phyloP scores from a whole-genome alignment of 1,284 basidiomycete genomes.

The Thecaphora frezii region DNA sequence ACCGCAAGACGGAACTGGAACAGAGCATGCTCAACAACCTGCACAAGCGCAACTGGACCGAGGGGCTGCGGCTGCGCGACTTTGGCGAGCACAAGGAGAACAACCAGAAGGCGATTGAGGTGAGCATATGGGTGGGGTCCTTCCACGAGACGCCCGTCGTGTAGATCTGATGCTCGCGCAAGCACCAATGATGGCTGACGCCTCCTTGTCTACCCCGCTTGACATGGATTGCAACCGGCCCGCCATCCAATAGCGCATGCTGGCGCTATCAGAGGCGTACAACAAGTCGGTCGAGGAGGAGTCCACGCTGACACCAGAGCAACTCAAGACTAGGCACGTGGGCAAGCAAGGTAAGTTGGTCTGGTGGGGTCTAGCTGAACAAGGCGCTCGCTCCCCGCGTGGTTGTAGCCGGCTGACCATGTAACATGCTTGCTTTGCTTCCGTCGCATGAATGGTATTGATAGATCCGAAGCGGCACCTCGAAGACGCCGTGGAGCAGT shows the following conservation, averaged over 20 bases:
- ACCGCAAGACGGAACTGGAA: constrained; percentile 58
- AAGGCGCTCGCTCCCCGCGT: too few relatives aligned
- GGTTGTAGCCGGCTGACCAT: too few relatives aligned
- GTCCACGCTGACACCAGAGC: constrained; percentile 47
- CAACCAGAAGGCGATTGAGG: constrained; percentile 54
- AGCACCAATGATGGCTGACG: too few relatives aligned
- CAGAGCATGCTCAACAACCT: constrained; percentile 59
- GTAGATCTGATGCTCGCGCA: not conserved
- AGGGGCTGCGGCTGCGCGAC: constrained; percentile 53
- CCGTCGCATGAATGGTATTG: too few relatives aligned
- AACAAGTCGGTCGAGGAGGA: constrained; percentile 59
- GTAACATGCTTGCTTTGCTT: too few relatives aligned
- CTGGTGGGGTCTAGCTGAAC: too few relatives aligned
- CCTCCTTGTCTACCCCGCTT: too few relatives aligned
- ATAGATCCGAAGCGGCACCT: constrained; percentile 58
- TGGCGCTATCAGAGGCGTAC: constrained; percentile 54
- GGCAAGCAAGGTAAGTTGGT: constrained; percentile 44
- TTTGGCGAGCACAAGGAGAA: constrained; percentile 56
- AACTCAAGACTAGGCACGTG: constrained; percentile 57
- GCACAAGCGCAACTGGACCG: constrained; percentile 58
- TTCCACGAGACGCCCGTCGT: too few relatives aligned
- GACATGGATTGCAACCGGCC: too few relatives aligned
- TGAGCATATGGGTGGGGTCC: too few relatives aligned
- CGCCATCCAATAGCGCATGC: constrained; percentile 44
- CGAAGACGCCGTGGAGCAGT: constrained; percentile 55